Evolutionary conservation across 345 rosid genomes (phyloP).

Genomic region (Eucalyptus regnans): DNA sequence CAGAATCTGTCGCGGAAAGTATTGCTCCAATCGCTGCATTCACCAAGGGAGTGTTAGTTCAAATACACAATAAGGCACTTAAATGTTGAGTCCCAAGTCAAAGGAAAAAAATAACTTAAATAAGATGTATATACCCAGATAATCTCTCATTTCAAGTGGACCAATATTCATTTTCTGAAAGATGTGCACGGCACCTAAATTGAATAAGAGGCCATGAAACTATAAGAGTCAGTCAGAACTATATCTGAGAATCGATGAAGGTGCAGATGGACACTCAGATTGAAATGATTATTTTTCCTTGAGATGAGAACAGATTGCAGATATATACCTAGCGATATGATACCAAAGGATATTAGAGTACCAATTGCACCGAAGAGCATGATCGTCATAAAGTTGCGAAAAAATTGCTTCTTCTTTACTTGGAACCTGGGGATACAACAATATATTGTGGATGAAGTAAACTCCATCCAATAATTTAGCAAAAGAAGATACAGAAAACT

Average conservation of each 20-base stretch:
- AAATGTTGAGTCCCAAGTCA: background rate
- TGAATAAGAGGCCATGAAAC: background rate
- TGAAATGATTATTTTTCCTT: background rate
- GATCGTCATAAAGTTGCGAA: conserved; percentile 35
- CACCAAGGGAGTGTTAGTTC: background rate
- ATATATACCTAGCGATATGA: conserved; percentile 23
- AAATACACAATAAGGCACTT: background rate
- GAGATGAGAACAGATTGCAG: background rate
- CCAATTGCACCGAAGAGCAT: conserved; percentile 36
- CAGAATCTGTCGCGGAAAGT: conserved; percentile 45
- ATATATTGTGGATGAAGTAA: background rate
- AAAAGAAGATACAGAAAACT: background rate
- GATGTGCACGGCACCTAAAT: conserved; percentile 24
- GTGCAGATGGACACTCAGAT: background rate
- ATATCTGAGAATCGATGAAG: background rate
- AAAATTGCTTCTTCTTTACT: conserved; percentile 45
- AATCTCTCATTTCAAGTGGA: conserved; percentile 27
- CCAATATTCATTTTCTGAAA: conserved; percentile 27
- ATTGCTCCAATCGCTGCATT: conserved; percentile 41
- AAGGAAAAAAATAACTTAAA: background rate
- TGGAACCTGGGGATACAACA: conserved; percentile 15
- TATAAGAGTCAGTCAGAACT: background rate
- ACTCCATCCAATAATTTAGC: background rate
- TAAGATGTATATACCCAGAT: conserved; percentile 12
- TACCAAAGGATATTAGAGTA: conserved; percentile 29